These are phyloP conservation scores for Albatrellus ellisii DNA, from an alignment of 768 basidiomycete species.

Conservation along the genomic window DNA sequence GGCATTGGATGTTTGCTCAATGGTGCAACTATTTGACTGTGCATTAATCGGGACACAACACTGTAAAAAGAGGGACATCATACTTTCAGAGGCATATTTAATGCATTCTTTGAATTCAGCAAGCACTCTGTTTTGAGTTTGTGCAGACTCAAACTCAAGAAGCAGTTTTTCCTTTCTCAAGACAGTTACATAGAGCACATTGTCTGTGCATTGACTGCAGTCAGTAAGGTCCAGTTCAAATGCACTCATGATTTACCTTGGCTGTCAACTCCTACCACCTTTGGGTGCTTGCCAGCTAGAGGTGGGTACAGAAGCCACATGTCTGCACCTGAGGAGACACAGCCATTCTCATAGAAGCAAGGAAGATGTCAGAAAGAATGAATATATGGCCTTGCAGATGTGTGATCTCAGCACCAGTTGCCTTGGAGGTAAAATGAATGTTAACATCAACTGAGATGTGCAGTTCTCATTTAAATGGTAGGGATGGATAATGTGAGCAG, in stretches of 20 bases:
- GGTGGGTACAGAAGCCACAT: constrained; percentile 95
- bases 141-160: constrained; percentile 45
- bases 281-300: constrained; percentile 84
- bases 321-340: constrained; percentile 46
- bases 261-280: constrained; percentile 46
- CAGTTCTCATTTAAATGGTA: constrained; percentile 69
- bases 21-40: constrained; percentile 13
- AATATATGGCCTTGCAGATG: constrained; percentile 73
- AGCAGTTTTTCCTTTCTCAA: constrained; percentile 80
- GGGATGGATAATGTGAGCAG: too few relatives aligned
- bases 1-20: constrained; percentile 54
- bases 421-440: constrained; percentile 64
- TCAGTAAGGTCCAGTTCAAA: constrained; percentile 1
- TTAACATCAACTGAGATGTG: constrained; percentile 59
- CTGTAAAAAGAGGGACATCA: constrained; percentile 19
- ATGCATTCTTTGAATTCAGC: constrained; percentile 74
- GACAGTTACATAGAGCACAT: constrained; percentile 61
- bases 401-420: constrained; percentile 62
- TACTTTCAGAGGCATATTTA: constrained; percentile 63
- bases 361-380: constrained; percentile 85
- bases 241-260: constrained; percentile 32
- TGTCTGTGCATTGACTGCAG: constrained; percentile 31
- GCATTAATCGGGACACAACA: not conserved
- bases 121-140: constrained; percentile 48
- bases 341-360: constrained; percentile 78